Conservation (phyloP, 768 basidiomycete genomes). For the Podaxis rugospora region DNA sequence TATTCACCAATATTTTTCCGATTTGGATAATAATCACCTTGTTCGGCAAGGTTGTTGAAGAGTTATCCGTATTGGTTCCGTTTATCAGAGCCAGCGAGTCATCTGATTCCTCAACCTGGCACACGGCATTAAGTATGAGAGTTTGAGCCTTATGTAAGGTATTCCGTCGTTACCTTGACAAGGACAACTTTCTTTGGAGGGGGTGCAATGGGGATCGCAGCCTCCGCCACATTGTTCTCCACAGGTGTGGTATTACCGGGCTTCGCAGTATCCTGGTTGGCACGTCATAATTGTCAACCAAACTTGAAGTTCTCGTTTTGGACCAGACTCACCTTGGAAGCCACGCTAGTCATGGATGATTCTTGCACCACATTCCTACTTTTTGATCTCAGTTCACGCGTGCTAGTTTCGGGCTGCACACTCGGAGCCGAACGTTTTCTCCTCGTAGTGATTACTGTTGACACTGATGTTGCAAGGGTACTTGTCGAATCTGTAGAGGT, state of each 20-base stretch:
- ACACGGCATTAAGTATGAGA: neutral
- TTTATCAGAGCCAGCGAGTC: slow-evolving; percentile 9
- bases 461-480: slow-evolving; percentile 27
- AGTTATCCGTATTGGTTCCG: slow-evolving; percentile 10
- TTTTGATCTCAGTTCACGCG: slow-evolving; percentile 41
- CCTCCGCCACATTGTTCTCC: neutral
- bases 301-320: neutral
- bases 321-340: slow-evolving; percentile 30
- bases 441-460: slow-evolving; percentile 22
- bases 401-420: slow-evolving; percentile 25
- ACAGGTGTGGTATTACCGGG: slow-evolving; percentile 12
- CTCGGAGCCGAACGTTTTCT: slow-evolving; percentile 31
- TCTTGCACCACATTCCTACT: slow-evolving; percentile 36
- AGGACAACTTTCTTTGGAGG: slow-evolving; percentile 17
- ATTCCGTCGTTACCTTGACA: slow-evolving; percentile 27
- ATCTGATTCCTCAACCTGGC: slow-evolving; percentile 35
- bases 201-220: neutral
- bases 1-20: neutral
- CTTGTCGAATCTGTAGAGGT: slow-evolving; percentile 21
- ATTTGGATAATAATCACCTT: slow-evolving; percentile 19
- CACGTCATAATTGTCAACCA: neutral
- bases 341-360: slow-evolving; percentile 32
- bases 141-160: neutral
- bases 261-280: neutral
- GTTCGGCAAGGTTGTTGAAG: slow-evolving; percentile 16